Percentiles rank a stretch among this genome's conserved stretches.
Conservation (phyloP, 2,329 filamentous ascomycete genomes). For the Cladosporium sp. region DNA sequence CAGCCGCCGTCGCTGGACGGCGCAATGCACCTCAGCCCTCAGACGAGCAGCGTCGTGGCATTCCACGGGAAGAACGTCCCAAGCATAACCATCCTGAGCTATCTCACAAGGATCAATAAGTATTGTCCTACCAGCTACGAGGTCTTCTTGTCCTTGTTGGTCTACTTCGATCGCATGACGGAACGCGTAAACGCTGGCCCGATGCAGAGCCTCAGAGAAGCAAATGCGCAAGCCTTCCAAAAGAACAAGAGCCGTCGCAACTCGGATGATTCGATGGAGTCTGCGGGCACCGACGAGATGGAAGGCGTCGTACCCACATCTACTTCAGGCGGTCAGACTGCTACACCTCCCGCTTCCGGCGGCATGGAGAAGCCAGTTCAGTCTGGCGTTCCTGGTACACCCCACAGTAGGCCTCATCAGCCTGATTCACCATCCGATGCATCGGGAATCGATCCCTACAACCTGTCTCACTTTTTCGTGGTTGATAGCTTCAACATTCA, state of each 20-base stretch:
- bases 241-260: slow-evolving; percentile 26
- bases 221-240: slow-evolving; percentile 52
- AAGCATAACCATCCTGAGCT: slow-evolving; percentile 94
- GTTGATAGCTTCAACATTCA: slow-evolving; percentile 99
- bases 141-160: slow-evolving; percentile 89
- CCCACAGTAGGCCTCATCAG: slow-evolving; percentile 39
- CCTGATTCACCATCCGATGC: slow-evolving; percentile 38
- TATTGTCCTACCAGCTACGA: slow-evolving; percentile 99
- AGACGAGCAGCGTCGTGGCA: slow-evolving; percentile 77
- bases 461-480: slow-evolving; percentile 76
- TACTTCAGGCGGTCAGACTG: slow-evolving; percentile 39
- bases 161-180: slow-evolving; percentile 99
- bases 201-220: slow-evolving; percentile 62
- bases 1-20: slow-evolving; percentile 62
- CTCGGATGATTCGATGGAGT: slow-evolving; percentile 25
- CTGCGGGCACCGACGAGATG: slow-evolving; percentile 34
- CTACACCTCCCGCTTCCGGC: slow-evolving; percentile 54
- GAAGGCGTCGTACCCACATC: slow-evolving; percentile 33
- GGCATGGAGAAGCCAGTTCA: slow-evolving; percentile 45
- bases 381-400: slow-evolving; percentile 39
- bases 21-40: slow-evolving; percentile 60
- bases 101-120: slow-evolving; percentile 93
- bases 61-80: slow-evolving; percentile 99
- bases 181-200: slow-evolving; percentile 87
- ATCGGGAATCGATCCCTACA: slow-evolving; percentile 49